Evolutionary conservation across 148 eudicot species (phyloP), one percentile per base, ranked within the genome.

Genomic region (Rhododendron griersonianum): DNA sequence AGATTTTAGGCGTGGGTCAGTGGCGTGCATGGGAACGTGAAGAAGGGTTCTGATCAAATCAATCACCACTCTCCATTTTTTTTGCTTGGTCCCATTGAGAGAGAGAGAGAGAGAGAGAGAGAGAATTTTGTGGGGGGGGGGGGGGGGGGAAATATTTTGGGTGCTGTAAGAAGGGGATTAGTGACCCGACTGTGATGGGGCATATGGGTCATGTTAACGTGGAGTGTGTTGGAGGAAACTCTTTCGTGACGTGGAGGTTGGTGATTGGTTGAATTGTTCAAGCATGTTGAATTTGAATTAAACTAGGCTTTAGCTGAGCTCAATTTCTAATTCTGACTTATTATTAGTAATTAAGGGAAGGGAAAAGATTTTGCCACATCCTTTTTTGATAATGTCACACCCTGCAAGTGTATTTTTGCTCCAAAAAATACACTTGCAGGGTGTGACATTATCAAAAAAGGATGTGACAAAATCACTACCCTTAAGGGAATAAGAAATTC

Each of bases 11-110:
- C 5, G 82, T 19, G 44, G 83, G 83, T 78, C 51, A 41, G 28
- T 44, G 59, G 88, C 90, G 80, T 88, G 91, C 88, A 88, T 86
- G 90, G 84, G 82, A 21, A 71, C 33, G 73, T 86, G 80, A 87
- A 74, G 2, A 87, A 74, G 2, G 87, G 88, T 71, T 85, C n/a
- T 82, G 81, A 88, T 88, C 90, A 86, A 88, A 65, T 90, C 90
- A 88, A 71, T 87, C 89, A 48, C 61, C 10, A 5, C 16, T 13
- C 21, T 14, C 5, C 3, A 7, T 59, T 59, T n/a, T n/a, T 37
- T 9, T 11, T 37, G 75, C 30, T 67, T 15, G 85, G 78, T 28
- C 85, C 85, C 47, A 84, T 63, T 28, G 28, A 5, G 9, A 33
- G 25, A 50, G 44, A 69, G 75, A 69, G 75, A 25, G 28, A 23